Evolutionary conservation across 2,329 filamentous ascomycete genomes (phyloP).

Genomic region (Pyrenochaeta sp.): DNA sequence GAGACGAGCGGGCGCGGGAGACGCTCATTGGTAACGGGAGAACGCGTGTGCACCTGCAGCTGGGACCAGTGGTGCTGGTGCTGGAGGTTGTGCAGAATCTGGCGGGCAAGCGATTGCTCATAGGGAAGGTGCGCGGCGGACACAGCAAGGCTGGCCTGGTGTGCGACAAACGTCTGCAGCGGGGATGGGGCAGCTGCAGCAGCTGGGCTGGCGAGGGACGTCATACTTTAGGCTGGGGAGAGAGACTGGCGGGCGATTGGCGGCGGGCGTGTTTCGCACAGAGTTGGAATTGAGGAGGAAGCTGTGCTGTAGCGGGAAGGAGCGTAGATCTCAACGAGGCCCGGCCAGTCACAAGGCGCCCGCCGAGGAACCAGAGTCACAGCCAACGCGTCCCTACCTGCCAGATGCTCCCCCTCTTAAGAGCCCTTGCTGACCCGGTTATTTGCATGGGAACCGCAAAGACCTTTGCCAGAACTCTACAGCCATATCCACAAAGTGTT

Average conservation of each 20-base stretch:
- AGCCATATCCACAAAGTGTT: neutral
- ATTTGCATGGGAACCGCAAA: neutral
- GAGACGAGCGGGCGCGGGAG: slow-evolving; percentile 71
- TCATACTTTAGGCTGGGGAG: slow-evolving; percentile 29
- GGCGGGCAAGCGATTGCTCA: slow-evolving; percentile 61
- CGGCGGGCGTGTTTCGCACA: slow-evolving; percentile 30
- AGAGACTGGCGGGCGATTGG: slow-evolving; percentile 27
- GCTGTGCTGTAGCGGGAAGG: slow-evolving; percentile 42
- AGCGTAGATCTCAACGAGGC: slow-evolving; percentile 30
- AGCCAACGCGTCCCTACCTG: slow-evolving; percentile 17
- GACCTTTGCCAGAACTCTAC: neutral
- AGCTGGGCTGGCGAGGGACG: slow-evolving; percentile 32
- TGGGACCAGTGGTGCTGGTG: slow-evolving; percentile 78
- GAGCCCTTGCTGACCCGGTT: neutral
- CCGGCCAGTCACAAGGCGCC: slow-evolving; percentile 22
- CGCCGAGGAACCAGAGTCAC: slow-evolving; percentile 7
- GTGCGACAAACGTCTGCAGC: slow-evolving; percentile 40
- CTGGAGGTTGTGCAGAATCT: slow-evolving; percentile 74
- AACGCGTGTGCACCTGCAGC: slow-evolving; percentile 62
- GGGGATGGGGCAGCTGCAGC: slow-evolving; percentile 37
- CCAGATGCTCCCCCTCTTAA: slow-evolving; percentile 1
- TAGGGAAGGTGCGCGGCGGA: slow-evolving; percentile 35
- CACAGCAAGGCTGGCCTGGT: slow-evolving; percentile 14
- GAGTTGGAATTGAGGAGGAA: slow-evolving; percentile 19
- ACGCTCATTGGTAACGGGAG: slow-evolving; percentile 46